These are phyloP conservation scores for Gynostemma pentaphyllum DNA, from an alignment of 306 rosid species.

Conservation along the genomic window DNA sequence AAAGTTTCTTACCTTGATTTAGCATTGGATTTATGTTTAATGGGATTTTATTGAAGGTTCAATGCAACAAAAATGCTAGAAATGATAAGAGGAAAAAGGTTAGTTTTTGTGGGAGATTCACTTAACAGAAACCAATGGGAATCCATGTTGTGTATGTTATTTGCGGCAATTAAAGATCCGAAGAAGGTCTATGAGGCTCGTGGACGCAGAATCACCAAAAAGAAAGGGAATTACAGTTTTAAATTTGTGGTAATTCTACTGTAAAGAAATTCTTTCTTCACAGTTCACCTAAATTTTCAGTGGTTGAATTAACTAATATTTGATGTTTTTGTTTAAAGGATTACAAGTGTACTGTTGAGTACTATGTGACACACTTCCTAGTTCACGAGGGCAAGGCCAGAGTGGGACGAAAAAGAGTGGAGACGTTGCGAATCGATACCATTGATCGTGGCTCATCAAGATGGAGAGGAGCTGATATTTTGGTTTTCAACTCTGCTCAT, in stretches of 20 bases:
- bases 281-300: neutral
- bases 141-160: slow-evolving; percentile 78
- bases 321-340: slow-evolving; percentile 35
- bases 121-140: slow-evolving; percentile 96
- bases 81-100: slow-evolving; percentile 70
- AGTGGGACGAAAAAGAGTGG: slow-evolving; percentile 56
- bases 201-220: slow-evolving; percentile 68
- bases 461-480: slow-evolving; percentile 86
- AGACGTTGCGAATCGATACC: slow-evolving; percentile 62
- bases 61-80: slow-evolving; percentile 87
- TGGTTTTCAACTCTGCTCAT: slow-evolving; percentile 90
- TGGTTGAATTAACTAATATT: neutral
- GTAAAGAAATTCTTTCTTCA: slow-evolving; percentile 10
- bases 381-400: slow-evolving; percentile 84
- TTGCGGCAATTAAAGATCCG: slow-evolving; percentile 59
- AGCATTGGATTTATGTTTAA: neutral
- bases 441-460: slow-evolving; percentile 77
- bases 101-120: slow-evolving; percentile 96
- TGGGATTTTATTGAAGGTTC: slow-evolving; percentile 34
- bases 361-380: slow-evolving; percentile 62
- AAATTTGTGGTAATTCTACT: slow-evolving; percentile 61
- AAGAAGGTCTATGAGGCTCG: slow-evolving; percentile 67
- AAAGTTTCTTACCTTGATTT: no score
- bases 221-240: slow-evolving; percentile 72
- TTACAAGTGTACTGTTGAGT: slow-evolving; percentile 81